phyloP scores from a whole-genome alignment of 2,329 filamentous ascomycete genomes.

The Aspergillus sp. region DNA sequence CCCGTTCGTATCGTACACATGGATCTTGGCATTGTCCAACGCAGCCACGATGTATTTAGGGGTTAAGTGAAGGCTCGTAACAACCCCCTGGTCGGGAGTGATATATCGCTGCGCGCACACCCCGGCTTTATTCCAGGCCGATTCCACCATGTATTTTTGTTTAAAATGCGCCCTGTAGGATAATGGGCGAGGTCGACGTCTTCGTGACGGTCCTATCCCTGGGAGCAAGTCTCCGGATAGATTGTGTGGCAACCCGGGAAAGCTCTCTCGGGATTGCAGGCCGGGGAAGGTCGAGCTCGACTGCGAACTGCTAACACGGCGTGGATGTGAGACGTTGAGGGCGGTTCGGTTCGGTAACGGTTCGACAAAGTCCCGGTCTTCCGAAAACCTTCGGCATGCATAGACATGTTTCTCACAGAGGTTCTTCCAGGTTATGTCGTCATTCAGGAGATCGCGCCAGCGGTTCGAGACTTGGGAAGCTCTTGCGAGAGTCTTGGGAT shows the following conservation, averaged over 20 bases:
- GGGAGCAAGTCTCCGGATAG: slow-evolving; percentile 34
- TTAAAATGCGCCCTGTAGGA: slow-evolving; percentile 98
- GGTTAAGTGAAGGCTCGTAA: slow-evolving; percentile 91
- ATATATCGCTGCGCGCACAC: slow-evolving; percentile 80
- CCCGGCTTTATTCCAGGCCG: slow-evolving; percentile 93
- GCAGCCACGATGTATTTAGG: slow-evolving; percentile 97
- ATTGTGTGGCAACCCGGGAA: slow-evolving; percentile 46
- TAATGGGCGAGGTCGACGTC: slow-evolving; percentile 63
- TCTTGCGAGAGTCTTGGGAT: slow-evolving; percentile 87
- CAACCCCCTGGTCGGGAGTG: slow-evolving; percentile 93
- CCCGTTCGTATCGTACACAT: slow-evolving; percentile 92
- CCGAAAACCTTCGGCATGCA: slow-evolving; percentile 67
- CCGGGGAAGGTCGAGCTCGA: slow-evolving; percentile 26
- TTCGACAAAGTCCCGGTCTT: slow-evolving; percentile 37
- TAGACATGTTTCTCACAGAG: slow-evolving; percentile 96
- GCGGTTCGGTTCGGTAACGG: slow-evolving; percentile 31
- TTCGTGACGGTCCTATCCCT: slow-evolving; percentile 33
- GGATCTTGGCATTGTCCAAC: slow-evolving; percentile 96
- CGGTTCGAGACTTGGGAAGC: slow-evolving; percentile 94
- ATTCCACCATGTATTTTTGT: slow-evolving; percentile 94
- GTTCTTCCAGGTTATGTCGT: slow-evolving; percentile 98
- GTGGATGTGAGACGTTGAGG: slow-evolving; percentile 20
- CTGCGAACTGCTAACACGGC: slow-evolving; percentile 22
- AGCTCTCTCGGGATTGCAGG: slow-evolving; percentile 46
- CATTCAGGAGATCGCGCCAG: slow-evolving; percentile 90